These are phyloP conservation scores for Agastache rugosa DNA, from an alignment of 257 asterid genomes.

Conservation along the genomic window DNA sequence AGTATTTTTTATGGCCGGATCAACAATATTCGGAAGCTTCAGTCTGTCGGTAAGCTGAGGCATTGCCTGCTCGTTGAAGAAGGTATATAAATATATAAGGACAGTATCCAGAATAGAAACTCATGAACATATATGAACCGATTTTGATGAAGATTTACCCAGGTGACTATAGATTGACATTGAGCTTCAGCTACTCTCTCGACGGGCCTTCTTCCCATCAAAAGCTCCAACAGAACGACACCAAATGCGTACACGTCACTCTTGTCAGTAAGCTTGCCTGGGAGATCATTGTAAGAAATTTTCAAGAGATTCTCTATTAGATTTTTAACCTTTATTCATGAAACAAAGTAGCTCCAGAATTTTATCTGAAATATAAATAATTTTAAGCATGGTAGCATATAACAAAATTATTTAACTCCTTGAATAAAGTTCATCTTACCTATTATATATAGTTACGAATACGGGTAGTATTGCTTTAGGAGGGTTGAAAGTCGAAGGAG, in stretches of 20 bases:
- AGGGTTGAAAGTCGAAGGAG: neutral
- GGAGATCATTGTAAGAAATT: constrained; percentile 29
- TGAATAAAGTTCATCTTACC: too few relatives aligned
- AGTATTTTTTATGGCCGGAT: constrained; percentile 69
- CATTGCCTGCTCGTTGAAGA: constrained; percentile 72
- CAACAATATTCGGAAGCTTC: constrained; percentile 87
- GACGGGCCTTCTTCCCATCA: constrained; percentile 84
- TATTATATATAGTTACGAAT: neutral
- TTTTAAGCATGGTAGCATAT: neutral
- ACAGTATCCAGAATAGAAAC: neutral
- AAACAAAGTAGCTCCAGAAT: neutral
- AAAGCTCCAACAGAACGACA: constrained; percentile 88
- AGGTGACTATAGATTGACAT: constrained; percentile 82
- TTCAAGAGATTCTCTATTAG: constrained; percentile 6
- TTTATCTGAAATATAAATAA: neutral
- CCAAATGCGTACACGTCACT: constrained; percentile 97
- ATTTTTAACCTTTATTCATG: neutral
- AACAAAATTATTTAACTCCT: neutral
- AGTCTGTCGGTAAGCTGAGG: constrained; percentile 92
- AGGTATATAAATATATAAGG: constrained; percentile 18
- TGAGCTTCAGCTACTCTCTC: constrained; percentile 73
- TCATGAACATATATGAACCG: neutral
- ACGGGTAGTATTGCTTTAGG: neutral
- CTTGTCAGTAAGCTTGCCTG: constrained; percentile 94
- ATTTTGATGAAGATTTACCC: constrained; percentile 54